Percentiles rank a stretch among this genome's conserved stretches.
Evolutionary conservation across 805 yeast genomes (phyloP).

Genomic region (Yamadazyma tumulicola): DNA sequence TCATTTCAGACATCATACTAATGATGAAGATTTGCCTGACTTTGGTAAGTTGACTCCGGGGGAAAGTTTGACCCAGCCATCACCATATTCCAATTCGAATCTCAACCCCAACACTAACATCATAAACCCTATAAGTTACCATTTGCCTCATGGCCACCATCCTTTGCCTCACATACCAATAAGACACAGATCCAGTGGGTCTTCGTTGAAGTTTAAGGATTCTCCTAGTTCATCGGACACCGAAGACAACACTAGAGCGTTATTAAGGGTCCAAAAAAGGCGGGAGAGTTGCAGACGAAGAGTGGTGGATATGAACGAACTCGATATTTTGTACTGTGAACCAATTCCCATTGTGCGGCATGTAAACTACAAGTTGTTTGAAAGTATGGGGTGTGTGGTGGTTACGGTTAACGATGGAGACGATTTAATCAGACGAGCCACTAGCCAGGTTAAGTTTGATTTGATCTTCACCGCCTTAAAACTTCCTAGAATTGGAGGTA

Average conservation of each 20-base stretch:
- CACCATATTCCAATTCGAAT: conserved; percentile 4
- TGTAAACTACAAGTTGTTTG: conserved; percentile 60
- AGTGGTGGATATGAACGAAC: conserved; percentile 22
- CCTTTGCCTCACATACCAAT: conserved; percentile 2
- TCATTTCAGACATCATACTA: conserved; percentile 4
- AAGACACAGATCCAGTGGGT: conserved; percentile 19
- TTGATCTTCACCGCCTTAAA: conserved; percentile 73
- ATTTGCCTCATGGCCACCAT: neutral
- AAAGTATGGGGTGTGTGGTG: conserved; percentile 72
- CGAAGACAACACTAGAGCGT: conserved; percentile 38
- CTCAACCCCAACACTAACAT: neutral
- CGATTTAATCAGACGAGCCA: conserved; percentile 75
- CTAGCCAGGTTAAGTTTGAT: conserved; percentile 82
- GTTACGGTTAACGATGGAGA: conserved; percentile 76
- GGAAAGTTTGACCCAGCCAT: conserved; percentile 4
- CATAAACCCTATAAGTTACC: neutral
- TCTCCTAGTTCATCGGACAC: conserved; percentile 62
- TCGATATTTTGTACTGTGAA: conserved; percentile 80
- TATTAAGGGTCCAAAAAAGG: conserved; percentile 50
- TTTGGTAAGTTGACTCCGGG: conserved; percentile 14
- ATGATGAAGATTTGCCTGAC: conserved; percentile 13
- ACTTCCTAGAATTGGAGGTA: conserved; percentile 62
- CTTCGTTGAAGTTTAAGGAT: conserved; percentile 26
- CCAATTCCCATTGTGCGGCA: conserved; percentile 81
- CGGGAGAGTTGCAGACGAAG: conserved; percentile 48